A percentile compares a stretch with the other conserved stretches of the same genome.
Evolutionary conservation across 2,329 filamentous ascomycete genomes (phyloP).

Genomic region (Sclerotinia nivalis): DNA sequence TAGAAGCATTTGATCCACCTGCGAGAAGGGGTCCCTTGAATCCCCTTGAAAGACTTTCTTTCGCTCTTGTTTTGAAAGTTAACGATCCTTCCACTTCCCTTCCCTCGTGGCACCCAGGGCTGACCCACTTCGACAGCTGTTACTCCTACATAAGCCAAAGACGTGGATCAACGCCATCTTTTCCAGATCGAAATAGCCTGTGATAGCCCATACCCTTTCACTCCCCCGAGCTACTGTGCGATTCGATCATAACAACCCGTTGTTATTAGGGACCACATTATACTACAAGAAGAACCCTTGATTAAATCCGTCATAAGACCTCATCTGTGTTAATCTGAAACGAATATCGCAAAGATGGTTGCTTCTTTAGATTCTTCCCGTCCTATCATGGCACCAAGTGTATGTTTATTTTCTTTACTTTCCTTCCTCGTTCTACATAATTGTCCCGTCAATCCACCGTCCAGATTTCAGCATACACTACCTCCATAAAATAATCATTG

Average conservation of each 20-base stretch:
- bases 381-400: constrained; percentile 56
- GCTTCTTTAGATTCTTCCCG: constrained; percentile 54
- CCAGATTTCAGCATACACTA: constrained; percentile 2
- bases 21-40: constrained; percentile 30
- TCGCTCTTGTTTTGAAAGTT: constrained; percentile 1
- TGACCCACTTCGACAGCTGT: not conserved
- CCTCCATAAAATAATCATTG: constrained; percentile 4
- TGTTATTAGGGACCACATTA: constrained; percentile 10
- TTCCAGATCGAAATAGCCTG: constrained; percentile 10
- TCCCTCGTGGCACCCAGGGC: constrained; percentile 26
- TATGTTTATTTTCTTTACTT: constrained; percentile 42
- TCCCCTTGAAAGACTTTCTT: constrained; percentile 25
- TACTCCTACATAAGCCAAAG: constrained; percentile 11
- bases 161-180: constrained; percentile 17
- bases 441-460: constrained; percentile 13
- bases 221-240: constrained; percentile 20
- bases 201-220: not conserved
- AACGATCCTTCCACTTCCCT: not conserved
- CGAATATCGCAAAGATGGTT: constrained; percentile 40
- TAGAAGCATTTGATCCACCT: constrained; percentile 21
- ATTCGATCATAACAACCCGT: constrained; percentile 18
- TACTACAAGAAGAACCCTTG: constrained; percentile 14
- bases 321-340: constrained; percentile 18
- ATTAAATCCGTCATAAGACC: constrained; percentile 3
- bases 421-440: constrained; percentile 19